phyloP scores from a whole-genome alignment of 305 asterid species.

The Ilex paraguariensis region DNA sequence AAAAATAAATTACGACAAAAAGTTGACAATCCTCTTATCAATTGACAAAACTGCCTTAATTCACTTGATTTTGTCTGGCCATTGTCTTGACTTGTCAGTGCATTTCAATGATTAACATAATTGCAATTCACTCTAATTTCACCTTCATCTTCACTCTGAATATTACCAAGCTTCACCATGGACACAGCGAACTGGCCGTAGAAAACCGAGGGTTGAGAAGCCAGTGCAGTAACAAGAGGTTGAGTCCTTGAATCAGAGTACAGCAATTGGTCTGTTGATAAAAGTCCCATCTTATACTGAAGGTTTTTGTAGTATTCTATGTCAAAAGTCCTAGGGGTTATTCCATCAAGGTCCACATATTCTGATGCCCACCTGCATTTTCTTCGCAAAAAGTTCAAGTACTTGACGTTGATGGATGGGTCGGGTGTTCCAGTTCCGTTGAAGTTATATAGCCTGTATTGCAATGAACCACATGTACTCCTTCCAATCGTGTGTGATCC shows the following conservation, averaged over 20 bases:
- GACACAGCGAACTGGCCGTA: conserved; percentile 57
- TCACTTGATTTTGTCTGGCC: too few species aligned
- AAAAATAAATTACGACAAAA: too few species aligned
- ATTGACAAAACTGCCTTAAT: too few species aligned
- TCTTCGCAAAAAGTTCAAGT: conserved; percentile 55
- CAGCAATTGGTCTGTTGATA: conserved; percentile 57
- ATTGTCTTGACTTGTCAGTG: too few species aligned
- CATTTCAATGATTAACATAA: conserved; percentile 22
- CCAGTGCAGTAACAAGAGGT: conserved; percentile 55
- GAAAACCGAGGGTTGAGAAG: conserved; percentile 40
- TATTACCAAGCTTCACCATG: conserved; percentile 69
- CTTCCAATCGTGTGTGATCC: conserved; percentile 87
- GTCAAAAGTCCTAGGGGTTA: conserved; percentile 49
- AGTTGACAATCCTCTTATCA: too few species aligned
- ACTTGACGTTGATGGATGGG: conserved; percentile 42
- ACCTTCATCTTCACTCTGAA: conserved; percentile 44
- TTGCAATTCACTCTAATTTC: conserved; percentile 57
- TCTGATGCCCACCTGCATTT: conserved; percentile 96
- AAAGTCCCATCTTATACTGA: conserved; percentile 66
- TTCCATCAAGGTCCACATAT: conserved; percentile 56
- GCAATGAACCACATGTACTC: conserved; percentile 53
- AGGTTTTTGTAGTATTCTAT: conserved; percentile 61
- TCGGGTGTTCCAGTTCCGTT: conserved; percentile 39
- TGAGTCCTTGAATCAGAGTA: conserved; percentile 62
- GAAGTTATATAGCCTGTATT: conserved; percentile 46